Evolutionary conservation across 1,284 basidiomycete species (phyloP).

Genomic region (Afroboletus lepidellus): DNA sequence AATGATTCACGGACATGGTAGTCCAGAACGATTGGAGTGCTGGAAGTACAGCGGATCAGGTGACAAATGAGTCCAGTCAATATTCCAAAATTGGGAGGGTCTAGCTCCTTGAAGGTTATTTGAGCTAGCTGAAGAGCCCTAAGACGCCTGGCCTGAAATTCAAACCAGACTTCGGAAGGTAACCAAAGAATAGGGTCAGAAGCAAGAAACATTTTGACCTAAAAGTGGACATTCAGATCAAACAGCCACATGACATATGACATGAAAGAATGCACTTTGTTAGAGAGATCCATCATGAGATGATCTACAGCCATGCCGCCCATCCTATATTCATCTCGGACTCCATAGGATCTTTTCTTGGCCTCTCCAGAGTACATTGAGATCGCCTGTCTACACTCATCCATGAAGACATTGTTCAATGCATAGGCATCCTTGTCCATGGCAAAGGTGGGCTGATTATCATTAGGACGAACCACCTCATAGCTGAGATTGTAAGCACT

Average conservation of each 20-base stretch:
- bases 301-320: neutral
- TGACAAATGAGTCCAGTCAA: neutral
- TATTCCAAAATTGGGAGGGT: neutral
- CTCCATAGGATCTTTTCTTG: neutral
- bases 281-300: neutral
- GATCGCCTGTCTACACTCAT: neutral
- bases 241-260: too few relatives aligned
- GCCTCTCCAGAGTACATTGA: neutral
- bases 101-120: neutral
- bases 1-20: neutral
- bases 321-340: neutral
- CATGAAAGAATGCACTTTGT: too few relatives aligned
- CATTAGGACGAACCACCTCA: slow-evolving; percentile 5
- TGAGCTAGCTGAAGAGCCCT: neutral
- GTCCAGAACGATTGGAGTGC: neutral
- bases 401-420: neutral
- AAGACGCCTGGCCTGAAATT: neutral
- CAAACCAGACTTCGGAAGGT: neutral
- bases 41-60: neutral
- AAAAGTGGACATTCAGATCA: neutral
- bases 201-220: neutral
- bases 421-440: slow-evolving; percentile 4
- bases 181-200: neutral
- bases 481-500: slow-evolving; percentile 18
- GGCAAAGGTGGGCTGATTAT: slow-evolving; percentile 4